These are phyloP conservation scores for Colletotrichum magnum DNA, from an alignment of 2,329 filamentous ascomycete species.

Conservation along the genomic window DNA sequence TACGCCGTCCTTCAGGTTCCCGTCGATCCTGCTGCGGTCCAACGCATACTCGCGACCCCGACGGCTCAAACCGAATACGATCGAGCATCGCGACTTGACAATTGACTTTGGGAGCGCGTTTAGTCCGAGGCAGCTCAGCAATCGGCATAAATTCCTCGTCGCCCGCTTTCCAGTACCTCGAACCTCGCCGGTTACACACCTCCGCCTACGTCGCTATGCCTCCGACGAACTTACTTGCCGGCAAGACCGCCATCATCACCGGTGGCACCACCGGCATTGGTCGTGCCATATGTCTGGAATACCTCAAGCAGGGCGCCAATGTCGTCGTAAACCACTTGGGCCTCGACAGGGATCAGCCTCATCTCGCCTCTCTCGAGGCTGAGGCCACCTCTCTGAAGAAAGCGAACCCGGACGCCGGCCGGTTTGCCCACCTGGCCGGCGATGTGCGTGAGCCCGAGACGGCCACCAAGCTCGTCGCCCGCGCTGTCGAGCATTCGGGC, in stretches of 20 bases:
- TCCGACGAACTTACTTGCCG: conserved; percentile 70
- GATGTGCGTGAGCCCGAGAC: conserved; percentile 84
- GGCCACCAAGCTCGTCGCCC: conserved; percentile 75
- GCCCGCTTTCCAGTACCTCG: neutral
- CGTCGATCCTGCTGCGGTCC: too few relatives aligned
- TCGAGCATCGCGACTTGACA: too few relatives aligned
- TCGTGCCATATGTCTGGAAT: conserved; percentile 85
- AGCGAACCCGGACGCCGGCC: conserved; percentile 62
- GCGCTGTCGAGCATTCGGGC: conserved; percentile 73
- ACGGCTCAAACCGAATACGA: too few relatives aligned
- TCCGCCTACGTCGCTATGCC: conserved; percentile 53
- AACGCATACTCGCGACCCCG: too few relatives aligned
- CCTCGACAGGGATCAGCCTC: conserved; percentile 63
- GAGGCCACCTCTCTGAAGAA: conserved; percentile 64
- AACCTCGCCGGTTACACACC: neutral
- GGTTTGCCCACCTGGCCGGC: conserved; percentile 78
- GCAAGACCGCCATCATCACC: conserved; percentile 88
- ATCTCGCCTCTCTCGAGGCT: conserved; percentile 67
- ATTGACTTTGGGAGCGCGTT: too few relatives aligned
- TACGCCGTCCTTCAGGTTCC: too few relatives aligned
- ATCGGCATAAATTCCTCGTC: conserved; percentile 14
- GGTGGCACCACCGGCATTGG: conserved; percentile 91
- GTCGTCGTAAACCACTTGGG: conserved; percentile 87
- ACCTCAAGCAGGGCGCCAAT: conserved; percentile 81
- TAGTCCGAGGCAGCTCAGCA: conserved; percentile 13